Evolutionary conservation across 371 early-diverging fungal genomes (phyloP).

Genomic region (Circinella minor): DNA sequence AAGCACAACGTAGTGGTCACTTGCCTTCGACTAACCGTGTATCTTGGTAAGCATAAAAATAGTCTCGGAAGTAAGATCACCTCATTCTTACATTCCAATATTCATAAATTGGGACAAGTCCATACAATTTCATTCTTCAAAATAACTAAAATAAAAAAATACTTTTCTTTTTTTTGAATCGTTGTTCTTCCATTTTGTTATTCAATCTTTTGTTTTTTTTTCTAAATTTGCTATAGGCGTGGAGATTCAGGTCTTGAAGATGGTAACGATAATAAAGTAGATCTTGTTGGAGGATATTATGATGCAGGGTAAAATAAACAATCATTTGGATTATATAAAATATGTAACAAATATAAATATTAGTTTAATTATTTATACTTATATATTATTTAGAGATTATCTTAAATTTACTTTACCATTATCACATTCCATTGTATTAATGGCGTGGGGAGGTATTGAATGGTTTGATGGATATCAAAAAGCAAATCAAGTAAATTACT

Average conservation of each 20-base stretch:
- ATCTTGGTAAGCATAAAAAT: conserved; percentile 35
- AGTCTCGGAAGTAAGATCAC: too few species aligned
- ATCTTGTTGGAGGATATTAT: conserved; percentile 53
- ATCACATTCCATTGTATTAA: conserved; percentile 51
- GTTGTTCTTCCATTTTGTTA: too few species aligned
- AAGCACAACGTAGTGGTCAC: conserved; percentile 60
- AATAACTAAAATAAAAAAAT: too few species aligned
- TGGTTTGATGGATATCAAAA: conserved; percentile 63
- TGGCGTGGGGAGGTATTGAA: conserved; percentile 64
- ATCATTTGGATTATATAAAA: too few species aligned
- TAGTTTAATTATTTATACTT: too few species aligned
- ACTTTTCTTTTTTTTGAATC: too few species aligned
- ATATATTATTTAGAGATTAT: conserved; percentile 49
- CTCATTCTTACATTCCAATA: too few species aligned
- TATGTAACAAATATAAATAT: too few species aligned
- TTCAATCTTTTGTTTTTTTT: not conserved
- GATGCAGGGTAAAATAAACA: conserved; percentile 36
- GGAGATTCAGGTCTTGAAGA: conserved; percentile 54
- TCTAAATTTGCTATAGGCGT: conserved; percentile 33
- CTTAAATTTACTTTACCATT: conserved; percentile 68
- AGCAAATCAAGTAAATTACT: conserved; percentile 51
- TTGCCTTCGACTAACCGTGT: conserved; percentile 52
- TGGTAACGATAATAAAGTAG: conserved; percentile 47
- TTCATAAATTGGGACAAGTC: too few species aligned
- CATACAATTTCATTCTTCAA: too few species aligned